phyloP scores from a whole-genome alignment of 805 yeast genomes.

The Jamesozyma piceae region DNA sequence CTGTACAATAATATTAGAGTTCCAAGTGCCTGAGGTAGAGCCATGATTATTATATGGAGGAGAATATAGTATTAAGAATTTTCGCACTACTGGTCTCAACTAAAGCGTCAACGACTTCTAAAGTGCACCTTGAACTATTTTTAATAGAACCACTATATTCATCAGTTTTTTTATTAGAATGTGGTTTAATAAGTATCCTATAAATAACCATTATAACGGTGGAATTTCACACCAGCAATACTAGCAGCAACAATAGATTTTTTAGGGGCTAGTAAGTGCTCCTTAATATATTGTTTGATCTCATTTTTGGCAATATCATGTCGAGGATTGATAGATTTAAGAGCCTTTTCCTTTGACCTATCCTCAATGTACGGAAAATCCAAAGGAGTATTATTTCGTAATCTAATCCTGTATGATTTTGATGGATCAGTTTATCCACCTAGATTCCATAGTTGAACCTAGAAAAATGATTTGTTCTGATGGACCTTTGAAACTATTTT shows the following conservation, averaged over 20 bases:
- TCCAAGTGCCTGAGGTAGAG: conserved; percentile 28
- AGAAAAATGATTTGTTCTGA: conserved; percentile 35
- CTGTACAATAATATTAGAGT: conserved; percentile 29
- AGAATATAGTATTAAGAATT: conserved; percentile 38
- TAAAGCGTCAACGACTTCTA: conserved; percentile 42
- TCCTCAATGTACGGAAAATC: conserved; percentile 28
- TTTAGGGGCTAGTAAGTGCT: conserved; percentile 38
- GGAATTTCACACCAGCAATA: conserved; percentile 55
- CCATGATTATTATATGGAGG: conserved; percentile 36
- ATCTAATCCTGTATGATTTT: conserved; percentile 30
- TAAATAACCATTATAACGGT: conserved; percentile 56
- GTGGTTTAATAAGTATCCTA: conserved; percentile 41
- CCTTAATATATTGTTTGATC: conserved; percentile 33
- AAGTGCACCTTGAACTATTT: conserved; percentile 35
- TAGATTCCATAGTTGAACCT: conserved; percentile 44
- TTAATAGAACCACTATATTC: conserved; percentile 45
- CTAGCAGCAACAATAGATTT: conserved; percentile 22
- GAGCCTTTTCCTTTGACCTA: conserved; percentile 27
- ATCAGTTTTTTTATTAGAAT: conserved; percentile 38
- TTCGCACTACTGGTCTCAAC: conserved; percentile 42
- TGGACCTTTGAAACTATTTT: conserved; percentile 41
- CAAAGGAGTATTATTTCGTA: conserved; percentile 33
- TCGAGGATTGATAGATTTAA: conserved; percentile 22
- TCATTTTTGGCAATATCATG: conserved; percentile 23
- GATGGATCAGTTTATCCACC: conserved; percentile 35